These are phyloP conservation scores for Pseudomassariella vexata DNA, from an alignment of 2,329 filamentous ascomycete genomes.

Conservation along the genomic window DNA sequence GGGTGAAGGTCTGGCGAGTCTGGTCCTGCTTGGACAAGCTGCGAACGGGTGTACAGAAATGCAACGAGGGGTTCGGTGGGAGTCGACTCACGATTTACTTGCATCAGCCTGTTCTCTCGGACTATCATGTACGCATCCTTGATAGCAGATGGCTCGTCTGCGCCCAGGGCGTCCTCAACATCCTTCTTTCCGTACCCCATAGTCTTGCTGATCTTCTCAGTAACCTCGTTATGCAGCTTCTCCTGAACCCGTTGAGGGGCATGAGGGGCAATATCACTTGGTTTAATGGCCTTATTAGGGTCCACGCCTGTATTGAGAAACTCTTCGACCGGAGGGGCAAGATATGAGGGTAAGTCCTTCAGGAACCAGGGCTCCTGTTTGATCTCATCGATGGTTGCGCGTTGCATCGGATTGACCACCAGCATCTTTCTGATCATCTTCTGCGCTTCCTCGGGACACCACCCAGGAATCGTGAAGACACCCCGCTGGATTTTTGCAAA, in stretches of 20 bases:
- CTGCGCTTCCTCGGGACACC: constrained; percentile 80
- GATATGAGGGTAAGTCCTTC: constrained; percentile 78
- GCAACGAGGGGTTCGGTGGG: constrained; percentile 1
- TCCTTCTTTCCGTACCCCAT: constrained; percentile 97
- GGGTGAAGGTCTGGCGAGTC: constrained; percentile 22
- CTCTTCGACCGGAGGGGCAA: constrained; percentile 82
- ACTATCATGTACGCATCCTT: constrained; percentile 99
- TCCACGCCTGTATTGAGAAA: constrained; percentile 93
- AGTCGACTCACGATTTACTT: constrained; percentile 71
- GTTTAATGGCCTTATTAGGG: constrained; percentile 83
- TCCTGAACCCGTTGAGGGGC: constrained; percentile 76
- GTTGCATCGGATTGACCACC: constrained; percentile 88
- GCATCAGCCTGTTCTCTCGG: constrained; percentile 95
- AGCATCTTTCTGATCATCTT: constrained; percentile 87
- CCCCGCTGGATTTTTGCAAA: constrained; percentile 98
- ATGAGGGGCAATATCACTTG: constrained; percentile 72
- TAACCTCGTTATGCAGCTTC: constrained; percentile 85
- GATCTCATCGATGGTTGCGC: constrained; percentile 91
- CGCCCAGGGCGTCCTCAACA: constrained; percentile 87
- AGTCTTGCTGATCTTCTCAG: constrained; percentile 91
- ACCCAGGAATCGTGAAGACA: constrained; percentile 85
- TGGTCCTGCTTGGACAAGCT: too few species aligned
- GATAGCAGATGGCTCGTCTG: constrained; percentile 92
- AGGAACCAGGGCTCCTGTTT: constrained; percentile 91
- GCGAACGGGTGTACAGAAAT: constrained; percentile 4